Base-by-base conservation (phyloP, 495 filamentous ascomycete species). In the Tuber indicum region DNA sequence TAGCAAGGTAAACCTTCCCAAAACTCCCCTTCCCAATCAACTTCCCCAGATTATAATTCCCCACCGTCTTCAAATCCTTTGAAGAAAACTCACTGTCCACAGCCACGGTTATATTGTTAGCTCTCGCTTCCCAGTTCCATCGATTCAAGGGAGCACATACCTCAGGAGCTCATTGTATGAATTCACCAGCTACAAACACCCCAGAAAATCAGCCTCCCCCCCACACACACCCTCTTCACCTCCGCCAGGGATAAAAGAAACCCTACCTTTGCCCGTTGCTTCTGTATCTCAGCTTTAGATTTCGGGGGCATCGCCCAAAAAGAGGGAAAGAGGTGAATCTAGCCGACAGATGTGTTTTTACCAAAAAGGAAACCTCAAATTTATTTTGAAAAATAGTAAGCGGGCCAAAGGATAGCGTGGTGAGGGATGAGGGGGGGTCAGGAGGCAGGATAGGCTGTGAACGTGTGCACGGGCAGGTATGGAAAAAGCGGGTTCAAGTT, bases 1-100 rank as follows among this genome's bases (percentile, higher is more conserved):
- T 91, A 75, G 96, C 96, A 78, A 99, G 89, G 84, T 98, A 99
- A 75, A 98, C 96, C 86, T 98, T 98, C 80, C 96, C 96, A 86
- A 98, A 99, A 71, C 93, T 97, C 49, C 96, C 96, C 84, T 98
- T 98, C 73, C 96, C 96, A 83, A 99, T 97, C 72, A 99, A 87
- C 73, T 91, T 90, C 47, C 95, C 96, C 26, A 98, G 87, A 46
- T 91, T 90, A 85, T 99, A 99, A 85, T 98, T 99, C 72, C 96
- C 96, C 75, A 99, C 96, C 58, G 89, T 92, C 76, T 91, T 90
- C 72, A 99, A 89, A 76, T 98, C 96, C 82, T 92, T 92, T 78
- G 92, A 94, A 71, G 93, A 93, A 86, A 99, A 99, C 85, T 98
- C 94, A 85, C 95, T 98, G 84, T 69, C 73, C 77, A 77, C 47